phyloP scores from a whole-genome alignment of 2,329 filamentous ascomycete genomes.

The Penicillium freii region DNA sequence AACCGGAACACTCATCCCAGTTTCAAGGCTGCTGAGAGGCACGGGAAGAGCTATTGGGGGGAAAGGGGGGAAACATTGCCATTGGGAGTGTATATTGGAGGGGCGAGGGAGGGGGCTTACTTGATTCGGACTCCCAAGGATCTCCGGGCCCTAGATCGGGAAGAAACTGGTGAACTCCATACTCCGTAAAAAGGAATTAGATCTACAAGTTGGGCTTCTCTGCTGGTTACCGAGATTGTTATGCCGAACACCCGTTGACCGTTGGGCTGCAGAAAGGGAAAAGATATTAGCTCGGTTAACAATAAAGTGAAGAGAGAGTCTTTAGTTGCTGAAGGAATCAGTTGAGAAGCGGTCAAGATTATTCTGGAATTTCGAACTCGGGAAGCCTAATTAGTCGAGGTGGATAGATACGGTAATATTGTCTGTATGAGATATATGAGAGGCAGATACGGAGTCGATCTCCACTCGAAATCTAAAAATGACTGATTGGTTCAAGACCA shows the following conservation, averaged over 20 bases:
- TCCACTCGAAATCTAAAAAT: background rate
- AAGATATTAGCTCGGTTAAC: slow-evolving; percentile 8
- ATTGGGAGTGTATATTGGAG: slow-evolving; percentile 4
- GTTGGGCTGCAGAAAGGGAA: slow-evolving; percentile 12
- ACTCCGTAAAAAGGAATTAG: slow-evolving; percentile 22
- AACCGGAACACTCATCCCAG: slow-evolving; percentile 15
- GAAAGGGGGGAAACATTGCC: slow-evolving; percentile 20
- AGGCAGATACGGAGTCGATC: background rate
- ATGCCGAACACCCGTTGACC: slow-evolving; percentile 19
- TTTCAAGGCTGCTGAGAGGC: slow-evolving; percentile 13
- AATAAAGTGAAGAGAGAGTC: slow-evolving; percentile 9
- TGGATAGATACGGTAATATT: background rate
- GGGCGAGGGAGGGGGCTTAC: background rate
- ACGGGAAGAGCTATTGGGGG: slow-evolving; percentile 7
- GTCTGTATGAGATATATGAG: background rate
- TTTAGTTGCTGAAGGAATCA: slow-evolving; percentile 14
- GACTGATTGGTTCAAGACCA: background rate
- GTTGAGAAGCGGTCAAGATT: slow-evolving; percentile 23
- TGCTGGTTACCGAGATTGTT: slow-evolving; percentile 9
- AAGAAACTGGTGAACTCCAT: slow-evolving; percentile 18
- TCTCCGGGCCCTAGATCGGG: slow-evolving; percentile 12
- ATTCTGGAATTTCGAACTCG: slow-evolving; percentile 10
- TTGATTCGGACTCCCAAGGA: background rate
- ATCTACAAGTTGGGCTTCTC: slow-evolving; percentile 5
- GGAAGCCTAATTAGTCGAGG: background rate